Evolutionary conservation across 2,329 filamentous ascomycete species (phyloP), one percentile per base, ranked within the genome.

Genomic region (Nemania sp.): DNA sequence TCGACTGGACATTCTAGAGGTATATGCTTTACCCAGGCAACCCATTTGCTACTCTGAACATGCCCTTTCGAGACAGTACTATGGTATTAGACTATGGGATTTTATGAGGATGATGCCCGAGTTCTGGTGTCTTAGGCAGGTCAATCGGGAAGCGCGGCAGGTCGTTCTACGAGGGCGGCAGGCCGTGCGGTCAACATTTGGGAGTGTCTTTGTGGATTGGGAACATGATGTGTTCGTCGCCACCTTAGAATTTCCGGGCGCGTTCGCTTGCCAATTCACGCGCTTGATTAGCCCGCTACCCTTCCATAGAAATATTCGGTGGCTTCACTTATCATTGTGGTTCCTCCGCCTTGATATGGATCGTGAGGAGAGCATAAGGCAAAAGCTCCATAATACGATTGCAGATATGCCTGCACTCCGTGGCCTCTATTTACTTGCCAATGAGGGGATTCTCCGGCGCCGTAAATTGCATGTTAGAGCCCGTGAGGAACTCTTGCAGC

Each of bases 81-180:
- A 11, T 5, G 5, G 32, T 5, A 35, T 5, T 5, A 11, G 32
- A 5, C 32, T 35, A 35, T 35, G 5, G 32, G 5, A 35, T 18
- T 41, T 13, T 18, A 41, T 15, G 38, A 13, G 15, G 38, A 41
- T 41, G 38, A 41, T 41, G 38, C 38, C 38, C 11, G 62, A 43
- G 26, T 35, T 54, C 35, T 51, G 55, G 56, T 54, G 22, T 54
- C 45, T 58, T 13, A 11, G 35, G 10, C 62, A 35, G 45, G 62
- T 60, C 35, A 65, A 35, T 35, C 62, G 24, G 26, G 62, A 65
- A 20, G 26, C 55, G 35, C 32, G 62, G 13, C 35, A 15, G 3
- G 27, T 15, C 5, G 54, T 65, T 45, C 18, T 60, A 38, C 35
- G 20, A 11, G 62, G 47, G 3, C 49, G 57, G 13, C 32, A 51